phyloP scores from a whole-genome alignment of 2,329 filamentous ascomycete genomes.

The Ophiostoma tasmaniense region DNA sequence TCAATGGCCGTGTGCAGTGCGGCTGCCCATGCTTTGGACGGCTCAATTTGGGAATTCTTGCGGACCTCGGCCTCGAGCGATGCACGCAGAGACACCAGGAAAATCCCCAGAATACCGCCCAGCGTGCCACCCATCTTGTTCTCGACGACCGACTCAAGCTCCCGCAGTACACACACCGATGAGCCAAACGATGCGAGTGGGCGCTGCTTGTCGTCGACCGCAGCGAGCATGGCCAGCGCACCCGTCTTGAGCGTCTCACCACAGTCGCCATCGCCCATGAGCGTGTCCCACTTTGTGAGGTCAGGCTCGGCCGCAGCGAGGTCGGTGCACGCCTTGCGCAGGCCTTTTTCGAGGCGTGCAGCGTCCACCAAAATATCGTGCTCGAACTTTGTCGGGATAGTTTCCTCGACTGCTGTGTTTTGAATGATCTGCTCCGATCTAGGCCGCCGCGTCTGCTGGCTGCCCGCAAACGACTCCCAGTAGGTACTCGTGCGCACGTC shows the following conservation, averaged over 20 bases:
- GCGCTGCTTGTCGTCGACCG: conserved; percentile 27
- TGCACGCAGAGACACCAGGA: conserved; percentile 41
- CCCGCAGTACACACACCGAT: conserved; percentile 38
- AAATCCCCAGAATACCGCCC: conserved; percentile 46
- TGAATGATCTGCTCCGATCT: conserved; percentile 38
- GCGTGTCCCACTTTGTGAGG: conserved; percentile 53
- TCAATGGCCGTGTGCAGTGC: conserved; percentile 36
- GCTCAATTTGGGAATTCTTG: conserved; percentile 9
- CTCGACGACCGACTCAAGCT: conserved; percentile 48
- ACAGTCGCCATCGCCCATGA: conserved; percentile 59
- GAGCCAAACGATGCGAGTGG: conserved; percentile 36
- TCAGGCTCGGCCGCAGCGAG: conserved; percentile 53
- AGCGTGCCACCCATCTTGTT: conserved; percentile 41
- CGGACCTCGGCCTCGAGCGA: conserved; percentile 27
- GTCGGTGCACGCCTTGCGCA: conserved; percentile 45
- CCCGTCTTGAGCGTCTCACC: conserved; percentile 53
- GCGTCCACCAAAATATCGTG: conserved; percentile 44
- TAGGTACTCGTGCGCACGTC: conserved; percentile 53
- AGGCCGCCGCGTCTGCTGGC: conserved; percentile 34
- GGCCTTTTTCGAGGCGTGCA: conserved; percentile 40
- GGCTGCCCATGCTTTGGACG: conserved; percentile 34
- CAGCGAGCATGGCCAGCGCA: conserved; percentile 40
- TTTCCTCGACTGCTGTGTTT: not conserved
- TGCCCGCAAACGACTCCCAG: conserved; percentile 45
- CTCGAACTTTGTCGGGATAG: not conserved